These are phyloP conservation scores for Phyllostachys edulis DNA, from an alignment of 176 grass and related monocot species.

Conservation along the genomic window DNA sequence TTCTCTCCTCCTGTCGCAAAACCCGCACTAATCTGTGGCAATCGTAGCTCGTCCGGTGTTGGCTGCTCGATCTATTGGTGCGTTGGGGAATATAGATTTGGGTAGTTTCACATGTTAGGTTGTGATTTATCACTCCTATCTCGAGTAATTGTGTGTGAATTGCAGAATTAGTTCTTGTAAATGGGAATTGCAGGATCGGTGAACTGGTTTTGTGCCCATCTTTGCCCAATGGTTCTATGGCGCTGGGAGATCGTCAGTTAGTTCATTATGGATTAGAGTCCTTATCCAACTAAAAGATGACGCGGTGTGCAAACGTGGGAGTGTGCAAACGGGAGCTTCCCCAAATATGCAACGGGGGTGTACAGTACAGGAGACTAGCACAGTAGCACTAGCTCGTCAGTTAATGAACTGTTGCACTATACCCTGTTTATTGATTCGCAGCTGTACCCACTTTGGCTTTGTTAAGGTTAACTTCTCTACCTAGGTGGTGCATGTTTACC, in stretches of 20 bases:
- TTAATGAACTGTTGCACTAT: background rate
- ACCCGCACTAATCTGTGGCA: background rate
- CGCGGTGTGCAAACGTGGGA: background rate
- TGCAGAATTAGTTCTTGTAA: background rate
- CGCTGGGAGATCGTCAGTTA: background rate
- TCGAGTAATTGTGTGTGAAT: background rate
- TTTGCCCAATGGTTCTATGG: background rate
- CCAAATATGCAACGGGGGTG: background rate
- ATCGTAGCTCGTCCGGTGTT: background rate
- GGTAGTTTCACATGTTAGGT: background rate
- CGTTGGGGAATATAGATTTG: constrained; percentile 9
- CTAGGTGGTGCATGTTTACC: background rate
- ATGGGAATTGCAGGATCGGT: background rate
- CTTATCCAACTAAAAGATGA: background rate
- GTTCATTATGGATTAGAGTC: background rate
- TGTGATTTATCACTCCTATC: background rate
- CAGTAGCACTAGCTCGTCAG: background rate
- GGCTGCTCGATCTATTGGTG: background rate
- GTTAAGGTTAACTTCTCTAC: background rate
- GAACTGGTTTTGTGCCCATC: background rate
- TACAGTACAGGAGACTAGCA: background rate
- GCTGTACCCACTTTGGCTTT: background rate
- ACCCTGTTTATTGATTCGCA: background rate
- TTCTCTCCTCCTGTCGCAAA: background rate
- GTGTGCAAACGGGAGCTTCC: background rate